Evolutionary conservation across 805 yeast species (phyloP).

Genomic region (Jamesozyma gamospora): DNA sequence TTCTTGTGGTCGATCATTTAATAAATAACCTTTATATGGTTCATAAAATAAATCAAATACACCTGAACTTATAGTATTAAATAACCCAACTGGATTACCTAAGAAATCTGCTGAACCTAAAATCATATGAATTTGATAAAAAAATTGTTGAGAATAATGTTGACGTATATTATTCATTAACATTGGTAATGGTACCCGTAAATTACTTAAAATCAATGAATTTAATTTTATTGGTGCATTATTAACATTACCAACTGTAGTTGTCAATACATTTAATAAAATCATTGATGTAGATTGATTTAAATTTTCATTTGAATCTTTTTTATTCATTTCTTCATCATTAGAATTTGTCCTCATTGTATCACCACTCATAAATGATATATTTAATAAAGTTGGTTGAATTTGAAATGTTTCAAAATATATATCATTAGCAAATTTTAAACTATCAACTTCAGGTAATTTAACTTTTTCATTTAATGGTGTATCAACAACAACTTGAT

Average conservation of each 20-base stretch:
- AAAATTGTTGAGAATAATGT: conserved; percentile 86
- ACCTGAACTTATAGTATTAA: conserved; percentile 88
- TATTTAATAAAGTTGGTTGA: conserved; percentile 81
- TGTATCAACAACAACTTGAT: conserved; percentile 11
- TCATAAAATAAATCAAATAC: conserved; percentile 94
- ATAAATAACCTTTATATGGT: conserved; percentile 90
- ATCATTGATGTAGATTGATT: conserved; percentile 39
- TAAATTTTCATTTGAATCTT: conserved; percentile 1
- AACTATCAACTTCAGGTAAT: conserved; percentile 61
- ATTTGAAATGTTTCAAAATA: conserved; percentile 88
- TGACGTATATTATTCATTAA: conserved; percentile 60
- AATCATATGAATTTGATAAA: conserved; percentile 84
- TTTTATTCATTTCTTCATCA: conserved; percentile 1
- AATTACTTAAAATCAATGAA: conserved; percentile 78
- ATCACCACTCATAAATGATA: conserved; percentile 67
- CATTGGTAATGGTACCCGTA: conserved; percentile 73
- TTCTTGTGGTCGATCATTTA: conserved; percentile 94
- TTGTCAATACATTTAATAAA: conserved; percentile 75
- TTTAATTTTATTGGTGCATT: conserved; percentile 91
- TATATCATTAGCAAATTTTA: conserved; percentile 54
- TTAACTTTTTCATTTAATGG: conserved; percentile 33
- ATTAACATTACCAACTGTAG: conserved; percentile 95
- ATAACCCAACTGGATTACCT: conserved; percentile 96
- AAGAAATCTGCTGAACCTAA: conserved; percentile 93
- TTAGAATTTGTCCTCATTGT: neutral